Base-by-base conservation (phyloP, 192 early-diverging fungal genomes). In the Backusella circina region DNA sequence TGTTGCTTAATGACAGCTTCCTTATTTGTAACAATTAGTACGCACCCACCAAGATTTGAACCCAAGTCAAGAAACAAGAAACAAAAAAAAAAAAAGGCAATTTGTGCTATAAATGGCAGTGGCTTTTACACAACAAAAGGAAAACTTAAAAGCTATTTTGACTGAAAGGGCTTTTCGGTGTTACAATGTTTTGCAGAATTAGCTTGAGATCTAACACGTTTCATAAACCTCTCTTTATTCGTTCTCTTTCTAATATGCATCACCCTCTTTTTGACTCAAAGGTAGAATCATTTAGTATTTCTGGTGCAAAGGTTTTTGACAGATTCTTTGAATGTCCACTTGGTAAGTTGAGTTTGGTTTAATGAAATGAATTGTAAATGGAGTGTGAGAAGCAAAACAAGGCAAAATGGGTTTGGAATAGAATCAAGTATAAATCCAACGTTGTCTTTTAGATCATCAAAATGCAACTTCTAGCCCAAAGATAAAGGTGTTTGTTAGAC, bases 251-350 rank as follows among this genome's bases (percentile, higher is more conserved):
- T 32, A 37, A 1, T 37, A 35, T 67, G 66, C 66, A 67, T 30
- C 86, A 89, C 70, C 77, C 79, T 61, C 81, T 89, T 18, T 86
- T 88, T 75, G 80, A 85, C 39, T 50, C 76, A 18, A 80, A 79
- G 30, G 76, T 88, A 31, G 88, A 89, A 79, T 74, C 77, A 10
- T 89, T 83, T 64, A 61, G 72, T 15, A 82, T 89, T 28, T 74
- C 85, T 36, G 88, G 88, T n/a, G 88, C 85, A 33, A 81, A 76
- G 44, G 88, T 88, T n/a, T 85, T 75, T 76, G 88, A 89, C 57
- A 84, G 87, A 65, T 89, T 84, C 79, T 89, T 89, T 41, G 82
- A 86, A 71, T 84, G 83, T 28, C 88, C 88, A 16, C 81, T 89
- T 44, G 82, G 87, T 82, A 83, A 75, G 9, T 32, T n/a, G 3